A percentile compares a stretch with the other conserved stretches of the same genome.
Evolutionary conservation across 2,329 filamentous ascomycete species (phyloP).

Genomic region (Cercospora sp.): DNA sequence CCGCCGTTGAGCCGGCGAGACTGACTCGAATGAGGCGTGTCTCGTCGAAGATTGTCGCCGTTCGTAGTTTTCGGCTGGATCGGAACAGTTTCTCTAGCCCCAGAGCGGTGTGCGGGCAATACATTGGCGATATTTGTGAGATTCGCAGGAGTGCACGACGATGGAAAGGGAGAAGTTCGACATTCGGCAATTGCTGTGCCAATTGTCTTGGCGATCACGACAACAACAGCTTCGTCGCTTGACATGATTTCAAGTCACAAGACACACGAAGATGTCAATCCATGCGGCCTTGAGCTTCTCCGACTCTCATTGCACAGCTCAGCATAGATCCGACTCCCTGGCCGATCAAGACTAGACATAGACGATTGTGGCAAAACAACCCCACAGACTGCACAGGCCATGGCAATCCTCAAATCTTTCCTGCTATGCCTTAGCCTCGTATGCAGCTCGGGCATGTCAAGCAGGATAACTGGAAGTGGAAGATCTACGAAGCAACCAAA

Average conservation of each 20-base stretch:
- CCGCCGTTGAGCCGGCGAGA: not conserved
- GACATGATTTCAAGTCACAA: not conserved
- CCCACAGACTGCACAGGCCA: not conserved
- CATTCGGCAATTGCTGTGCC: not conserved
- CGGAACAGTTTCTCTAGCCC: not conserved
- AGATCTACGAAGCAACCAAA: constrained; percentile 47
- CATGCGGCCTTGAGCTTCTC: too few relatives aligned
- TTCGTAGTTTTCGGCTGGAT: not conserved
- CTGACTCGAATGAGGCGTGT: not conserved
- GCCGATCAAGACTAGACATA: not conserved
- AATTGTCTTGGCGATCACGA: not conserved
- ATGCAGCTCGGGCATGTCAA: not conserved
- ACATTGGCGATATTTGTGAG: not conserved
- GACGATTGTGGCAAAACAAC: not conserved
- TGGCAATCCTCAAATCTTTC: not conserved
- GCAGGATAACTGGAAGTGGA: not conserved
- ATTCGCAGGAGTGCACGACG: not conserved
- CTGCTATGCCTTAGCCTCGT: not conserved
- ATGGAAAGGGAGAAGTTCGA: not conserved
- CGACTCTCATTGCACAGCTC: not conserved
- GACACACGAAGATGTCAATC: not conserved
- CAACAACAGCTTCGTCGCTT: not conserved
- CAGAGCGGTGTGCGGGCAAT: not conserved
- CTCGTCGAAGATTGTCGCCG: not conserved
- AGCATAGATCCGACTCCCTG: not conserved